phyloP scores from a whole-genome alignment of 768 basidiomycete genomes.

The Lactifluus piperatus region DNA sequence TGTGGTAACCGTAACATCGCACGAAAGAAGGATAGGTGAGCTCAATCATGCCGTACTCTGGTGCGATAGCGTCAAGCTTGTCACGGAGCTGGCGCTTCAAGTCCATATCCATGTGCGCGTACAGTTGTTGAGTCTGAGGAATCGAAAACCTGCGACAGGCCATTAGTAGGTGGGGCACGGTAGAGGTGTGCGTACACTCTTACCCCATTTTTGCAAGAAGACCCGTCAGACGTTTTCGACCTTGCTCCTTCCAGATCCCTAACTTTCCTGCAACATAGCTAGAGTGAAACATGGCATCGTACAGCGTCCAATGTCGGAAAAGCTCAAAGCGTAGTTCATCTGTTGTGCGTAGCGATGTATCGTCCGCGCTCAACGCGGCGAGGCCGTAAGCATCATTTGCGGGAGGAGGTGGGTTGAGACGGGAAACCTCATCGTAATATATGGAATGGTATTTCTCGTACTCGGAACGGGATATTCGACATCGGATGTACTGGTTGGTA shows the following conservation, averaged over 20 bases:
- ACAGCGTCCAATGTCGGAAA: conserved; percentile 95
- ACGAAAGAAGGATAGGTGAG: conserved; percentile 90
- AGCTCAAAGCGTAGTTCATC: conserved; percentile 93
- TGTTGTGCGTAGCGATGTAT: conserved; percentile 67
- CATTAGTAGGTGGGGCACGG: background rate
- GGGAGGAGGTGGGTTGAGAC: conserved; percentile 65
- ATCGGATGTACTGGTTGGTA: conserved; percentile 85
- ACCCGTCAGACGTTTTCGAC: conserved; percentile 81
- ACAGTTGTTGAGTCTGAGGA: conserved; percentile 87
- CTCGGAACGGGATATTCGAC: conserved; percentile 75
- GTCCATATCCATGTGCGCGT: conserved; percentile 94
- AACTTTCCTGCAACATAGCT: conserved; percentile 92
- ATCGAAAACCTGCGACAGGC: conserved; percentile 68
- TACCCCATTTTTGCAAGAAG: conserved; percentile 98
- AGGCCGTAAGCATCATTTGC: conserved; percentile 34
- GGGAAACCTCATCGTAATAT: conserved; percentile 86
- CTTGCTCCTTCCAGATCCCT: conserved; percentile 94
- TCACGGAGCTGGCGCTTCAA: conserved; percentile 72
- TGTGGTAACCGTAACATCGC: conserved; percentile 83
- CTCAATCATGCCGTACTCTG: conserved; percentile 92
- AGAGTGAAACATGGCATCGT: conserved; percentile 97
- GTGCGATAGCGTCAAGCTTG: conserved; percentile 83
- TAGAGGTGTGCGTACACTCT: conserved; percentile 20
- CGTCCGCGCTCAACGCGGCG: conserved; percentile 67
- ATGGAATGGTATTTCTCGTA: conserved; percentile 78